These are phyloP conservation scores for Leishmania martiniquensis DNA, from an alignment of 208 protist species.

Conservation along the genomic window DNA sequence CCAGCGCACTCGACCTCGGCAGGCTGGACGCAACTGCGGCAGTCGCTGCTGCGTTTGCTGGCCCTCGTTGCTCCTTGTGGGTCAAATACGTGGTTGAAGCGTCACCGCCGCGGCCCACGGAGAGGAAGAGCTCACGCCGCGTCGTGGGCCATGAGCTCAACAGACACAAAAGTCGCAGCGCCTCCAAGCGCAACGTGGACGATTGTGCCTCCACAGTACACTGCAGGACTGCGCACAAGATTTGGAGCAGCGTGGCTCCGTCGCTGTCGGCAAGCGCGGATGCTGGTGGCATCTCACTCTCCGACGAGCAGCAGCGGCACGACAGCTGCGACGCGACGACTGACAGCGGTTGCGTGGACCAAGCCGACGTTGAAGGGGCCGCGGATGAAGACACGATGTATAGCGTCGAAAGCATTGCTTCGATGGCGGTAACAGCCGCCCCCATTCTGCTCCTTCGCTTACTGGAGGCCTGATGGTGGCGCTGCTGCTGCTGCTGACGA, in stretches of 20 bases:
- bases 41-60: neutral
- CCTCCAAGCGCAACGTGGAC: neutral
- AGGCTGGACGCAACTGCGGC: neutral
- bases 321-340: slow-evolving; percentile 10
- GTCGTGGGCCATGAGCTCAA: slow-evolving; percentile 3
- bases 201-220: neutral
- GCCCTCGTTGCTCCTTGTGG: neutral
- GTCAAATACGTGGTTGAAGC: neutral
- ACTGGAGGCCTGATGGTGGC: neutral
- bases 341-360: neutral
- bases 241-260: slow-evolving; percentile 7
- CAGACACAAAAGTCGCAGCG: slow-evolving; percentile 5
- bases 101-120: neutral
- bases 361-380: neutral
- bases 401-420: slow-evolving; percentile 2
- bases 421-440: neutral
- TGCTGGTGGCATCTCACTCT: neutral
- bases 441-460: neutral
- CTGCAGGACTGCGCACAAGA: neutral
- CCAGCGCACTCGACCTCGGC: neutral
- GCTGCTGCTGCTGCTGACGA: slow-evolving; percentile 7
- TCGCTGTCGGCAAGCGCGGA: slow-evolving; percentile 5
- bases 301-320: neutral
- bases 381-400: neutral
- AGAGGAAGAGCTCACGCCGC: slow-evolving; percentile 7